Conservation (phyloP, 2,329 filamentous ascomycete genomes). For the Didymella glomerata region DNA sequence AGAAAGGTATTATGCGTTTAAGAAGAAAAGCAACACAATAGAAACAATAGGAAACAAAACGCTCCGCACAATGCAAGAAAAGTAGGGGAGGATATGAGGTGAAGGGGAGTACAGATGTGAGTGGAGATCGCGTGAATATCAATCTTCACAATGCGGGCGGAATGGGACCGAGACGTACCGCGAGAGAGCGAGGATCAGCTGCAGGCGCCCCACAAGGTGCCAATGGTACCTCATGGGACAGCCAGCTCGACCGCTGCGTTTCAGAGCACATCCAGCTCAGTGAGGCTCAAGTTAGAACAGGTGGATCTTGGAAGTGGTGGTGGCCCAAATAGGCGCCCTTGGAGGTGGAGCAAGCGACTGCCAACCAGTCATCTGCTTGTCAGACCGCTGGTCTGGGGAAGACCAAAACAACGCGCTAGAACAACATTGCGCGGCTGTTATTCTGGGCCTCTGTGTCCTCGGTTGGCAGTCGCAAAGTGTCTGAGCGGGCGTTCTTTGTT, state of each 20-base stretch:
- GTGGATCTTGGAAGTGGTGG: slow-evolving; percentile 44
- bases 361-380: slow-evolving; percentile 52
- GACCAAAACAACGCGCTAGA: slow-evolving; percentile 47
- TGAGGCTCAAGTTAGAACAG: slow-evolving; percentile 55
- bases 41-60: slow-evolving; percentile 36
- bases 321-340: slow-evolving; percentile 52
- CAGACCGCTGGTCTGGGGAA: slow-evolving; percentile 46
- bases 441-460: slow-evolving; percentile 39
- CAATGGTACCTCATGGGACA: slow-evolving; percentile 50
- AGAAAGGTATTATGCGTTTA: slow-evolving; percentile 22
- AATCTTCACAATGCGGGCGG: slow-evolving; percentile 38
- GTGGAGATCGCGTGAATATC: slow-evolving; percentile 36
- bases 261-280: slow-evolving; percentile 53
- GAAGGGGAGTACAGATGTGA: slow-evolving; percentile 27
- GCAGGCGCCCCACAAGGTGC: slow-evolving; percentile 47
- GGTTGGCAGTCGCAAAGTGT: slow-evolving; percentile 44
- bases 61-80: slow-evolving; percentile 51
- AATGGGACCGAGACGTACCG: slow-evolving; percentile 51
- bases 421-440: slow-evolving; percentile 35
- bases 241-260: slow-evolving; percentile 52
- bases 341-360: slow-evolving; percentile 42
- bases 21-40: slow-evolving; percentile 35
- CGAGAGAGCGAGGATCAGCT: slow-evolving; percentile 51
- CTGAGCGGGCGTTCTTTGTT: slow-evolving; percentile 46
- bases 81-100: slow-evolving; percentile 31